These are phyloP conservation scores for Cystobasidium onofrii DNA, from an alignment of 768 basidiomycete genomes.

Conservation along the genomic window DNA sequence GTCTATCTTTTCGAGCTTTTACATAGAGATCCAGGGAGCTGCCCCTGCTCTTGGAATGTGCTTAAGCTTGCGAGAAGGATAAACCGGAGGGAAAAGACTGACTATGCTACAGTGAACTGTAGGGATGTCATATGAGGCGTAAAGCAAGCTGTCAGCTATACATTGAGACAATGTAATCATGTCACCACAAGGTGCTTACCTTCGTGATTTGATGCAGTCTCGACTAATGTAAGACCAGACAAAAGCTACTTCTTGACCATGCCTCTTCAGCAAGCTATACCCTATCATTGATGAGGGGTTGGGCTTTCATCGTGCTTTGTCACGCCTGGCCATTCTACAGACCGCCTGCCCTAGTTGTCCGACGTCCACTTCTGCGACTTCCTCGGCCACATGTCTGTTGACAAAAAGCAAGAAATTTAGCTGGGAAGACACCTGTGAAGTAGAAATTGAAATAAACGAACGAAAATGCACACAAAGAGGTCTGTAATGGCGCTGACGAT, in stretches of 20 bases:
- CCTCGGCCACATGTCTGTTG: not conserved
- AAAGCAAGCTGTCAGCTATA: not conserved
- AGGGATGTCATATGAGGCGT: not conserved
- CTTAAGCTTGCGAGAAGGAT: not conserved
- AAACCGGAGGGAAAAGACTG: not conserved
- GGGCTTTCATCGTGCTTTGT: not conserved
- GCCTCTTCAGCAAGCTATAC: no score
- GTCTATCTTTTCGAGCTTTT: no score
- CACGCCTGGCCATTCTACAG: not conserved
- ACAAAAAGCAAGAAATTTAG: not conserved
- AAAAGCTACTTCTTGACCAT: not conserved
- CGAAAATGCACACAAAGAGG: conserved; percentile 11
- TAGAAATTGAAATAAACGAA: not conserved
- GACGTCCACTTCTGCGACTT: conserved; percentile 3
- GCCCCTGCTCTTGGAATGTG: no score
- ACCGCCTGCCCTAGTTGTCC: not conserved
- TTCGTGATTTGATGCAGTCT: no score
- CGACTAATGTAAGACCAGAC: not conserved
- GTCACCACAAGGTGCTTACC: no score
- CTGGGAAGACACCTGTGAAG: not conserved
- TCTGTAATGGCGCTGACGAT: conserved; percentile 13
- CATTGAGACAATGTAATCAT: not conserved
- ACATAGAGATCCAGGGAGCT: no score
- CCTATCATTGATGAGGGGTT: no score
- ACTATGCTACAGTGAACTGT: not conserved